Evolutionary conservation across 139 green algal species (phyloP).

Genomic region (Chlamydomonas sphaeroides): DNA sequence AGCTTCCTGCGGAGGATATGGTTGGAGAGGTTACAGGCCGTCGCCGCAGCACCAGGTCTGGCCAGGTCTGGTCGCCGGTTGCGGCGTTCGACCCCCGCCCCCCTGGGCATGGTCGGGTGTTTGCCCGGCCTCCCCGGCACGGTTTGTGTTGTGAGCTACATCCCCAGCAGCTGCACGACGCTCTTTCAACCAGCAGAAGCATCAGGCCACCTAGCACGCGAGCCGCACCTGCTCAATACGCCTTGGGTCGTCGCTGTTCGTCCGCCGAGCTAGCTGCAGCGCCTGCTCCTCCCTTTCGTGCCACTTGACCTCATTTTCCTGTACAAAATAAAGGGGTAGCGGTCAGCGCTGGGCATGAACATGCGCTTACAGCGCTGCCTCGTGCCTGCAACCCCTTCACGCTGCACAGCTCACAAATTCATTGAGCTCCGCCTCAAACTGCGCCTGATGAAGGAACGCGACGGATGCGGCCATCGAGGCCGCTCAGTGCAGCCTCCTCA

Average conservation of each 20-base stretch:
- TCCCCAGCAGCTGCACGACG: neutral
- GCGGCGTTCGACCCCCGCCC: no score
- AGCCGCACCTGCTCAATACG: neutral
- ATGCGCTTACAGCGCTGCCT: neutral
- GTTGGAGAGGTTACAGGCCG: no score
- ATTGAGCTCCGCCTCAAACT: constrained; percentile 12
- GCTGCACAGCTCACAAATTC: neutral
- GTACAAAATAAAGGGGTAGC: neutral
- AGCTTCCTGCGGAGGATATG: no score
- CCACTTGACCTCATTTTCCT: constrained; percentile 10
- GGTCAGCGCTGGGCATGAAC: neutral
- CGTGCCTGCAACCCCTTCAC: no score
- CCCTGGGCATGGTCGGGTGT: neutral
- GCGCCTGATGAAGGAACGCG: constrained; percentile 8
- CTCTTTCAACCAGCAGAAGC: neutral
- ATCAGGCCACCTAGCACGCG: neutral
- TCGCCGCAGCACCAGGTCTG: no score
- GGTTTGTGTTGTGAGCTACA: neutral
- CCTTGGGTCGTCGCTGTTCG: neutral
- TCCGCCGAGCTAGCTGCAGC: neutral
- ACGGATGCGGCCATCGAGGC: constrained; percentile 10
- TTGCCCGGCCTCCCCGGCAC: no score
- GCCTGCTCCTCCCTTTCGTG: neutral
- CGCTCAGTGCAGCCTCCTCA: no score
- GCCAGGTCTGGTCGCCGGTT: no score